phyloP scores from a whole-genome alignment of 2,329 filamentous ascomycete species.

The Pseudogymnoascus sp. region DNA sequence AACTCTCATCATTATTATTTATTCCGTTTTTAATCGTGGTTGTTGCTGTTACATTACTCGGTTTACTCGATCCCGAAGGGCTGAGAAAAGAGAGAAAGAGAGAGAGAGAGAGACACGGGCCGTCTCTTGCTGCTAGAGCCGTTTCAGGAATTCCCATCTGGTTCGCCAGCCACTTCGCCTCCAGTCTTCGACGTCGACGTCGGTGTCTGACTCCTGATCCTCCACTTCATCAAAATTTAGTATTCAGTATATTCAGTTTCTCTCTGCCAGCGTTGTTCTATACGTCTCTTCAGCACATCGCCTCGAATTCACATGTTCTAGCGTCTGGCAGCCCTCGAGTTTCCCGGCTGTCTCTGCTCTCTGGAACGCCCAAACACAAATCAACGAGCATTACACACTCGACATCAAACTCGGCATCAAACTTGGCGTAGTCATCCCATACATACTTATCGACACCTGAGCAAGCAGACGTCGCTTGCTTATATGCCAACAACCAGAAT shows the following conservation, averaged over 20 bases:
- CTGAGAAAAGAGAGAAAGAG: background rate
- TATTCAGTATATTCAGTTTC: conserved; percentile 5
- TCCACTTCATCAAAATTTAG: background rate
- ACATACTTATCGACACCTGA: background rate
- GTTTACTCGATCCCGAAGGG: background rate
- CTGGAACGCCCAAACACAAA: conserved; percentile 4
- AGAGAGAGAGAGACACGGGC: background rate
- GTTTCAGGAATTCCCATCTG: conserved; percentile 8
- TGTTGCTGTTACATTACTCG: background rate
- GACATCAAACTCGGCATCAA: conserved; percentile 6
- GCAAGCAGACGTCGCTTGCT: conserved; percentile 1
- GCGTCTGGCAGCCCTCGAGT: background rate
- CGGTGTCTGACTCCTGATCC: conserved; percentile 3
- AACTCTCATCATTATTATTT: background rate
- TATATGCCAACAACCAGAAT: background rate
- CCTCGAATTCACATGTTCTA: conserved; percentile 1
- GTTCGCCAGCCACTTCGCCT: conserved; percentile 6
- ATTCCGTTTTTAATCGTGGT: background rate
- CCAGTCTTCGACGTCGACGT: conserved; percentile 5
- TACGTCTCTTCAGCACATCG: background rate
- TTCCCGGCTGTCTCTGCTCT: background rate
- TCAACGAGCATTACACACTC: background rate
- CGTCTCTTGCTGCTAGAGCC: conserved; percentile 3
- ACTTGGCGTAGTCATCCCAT: conserved; percentile 7
- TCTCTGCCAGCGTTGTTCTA: conserved; percentile 2